Evolutionary conservation across 1,284 basidiomycete genomes (phyloP).

Genomic region (Tilletia indica): DNA sequence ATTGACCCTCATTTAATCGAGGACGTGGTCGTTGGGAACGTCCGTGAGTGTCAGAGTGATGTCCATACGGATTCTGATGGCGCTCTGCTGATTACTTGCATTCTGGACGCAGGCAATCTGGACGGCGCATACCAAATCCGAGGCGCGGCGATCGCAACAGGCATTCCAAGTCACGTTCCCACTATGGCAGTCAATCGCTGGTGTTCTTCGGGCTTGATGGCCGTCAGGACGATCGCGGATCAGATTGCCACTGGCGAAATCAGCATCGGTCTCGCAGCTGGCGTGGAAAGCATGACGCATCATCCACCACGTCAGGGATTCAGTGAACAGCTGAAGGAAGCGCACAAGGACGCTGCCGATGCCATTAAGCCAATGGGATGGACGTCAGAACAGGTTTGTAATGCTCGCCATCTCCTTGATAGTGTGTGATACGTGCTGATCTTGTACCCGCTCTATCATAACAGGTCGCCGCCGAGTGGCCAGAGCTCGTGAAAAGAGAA

Average conservation of each 20-base stretch:
- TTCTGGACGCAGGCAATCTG: background rate
- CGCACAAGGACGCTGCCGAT: conserved; percentile 48
- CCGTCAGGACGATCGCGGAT: conserved; percentile 56
- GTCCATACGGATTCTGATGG: too few relatives aligned
- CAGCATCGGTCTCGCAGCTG: conserved; percentile 48
- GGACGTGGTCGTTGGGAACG: conserved; percentile 70
- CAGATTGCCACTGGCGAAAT: conserved; percentile 53
- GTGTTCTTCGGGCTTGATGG: conserved; percentile 55
- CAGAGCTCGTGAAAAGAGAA: conserved; percentile 38
- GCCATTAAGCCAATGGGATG: conserved; percentile 55
- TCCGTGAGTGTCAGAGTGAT: conserved; percentile 17
- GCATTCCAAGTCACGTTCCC: conserved; percentile 21
- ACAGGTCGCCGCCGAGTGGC: conserved; percentile 33
- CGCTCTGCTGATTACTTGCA: background rate
- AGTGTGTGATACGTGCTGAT: background rate
- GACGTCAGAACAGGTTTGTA: conserved; percentile 44
- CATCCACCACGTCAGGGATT: conserved; percentile 53
- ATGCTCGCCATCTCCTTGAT: background rate
- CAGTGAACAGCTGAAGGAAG: conserved; percentile 48
- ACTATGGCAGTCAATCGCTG: conserved; percentile 57
- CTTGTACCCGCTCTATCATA: background rate
- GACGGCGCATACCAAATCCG: conserved; percentile 16
- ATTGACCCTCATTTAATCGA: conserved; percentile 71
- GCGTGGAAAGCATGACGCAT: conserved; percentile 53
- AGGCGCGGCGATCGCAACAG: conserved; percentile 10